These are phyloP conservation scores for Castanea crenata DNA, from an alignment of 306 rosid genomes.

Conservation along the genomic window DNA sequence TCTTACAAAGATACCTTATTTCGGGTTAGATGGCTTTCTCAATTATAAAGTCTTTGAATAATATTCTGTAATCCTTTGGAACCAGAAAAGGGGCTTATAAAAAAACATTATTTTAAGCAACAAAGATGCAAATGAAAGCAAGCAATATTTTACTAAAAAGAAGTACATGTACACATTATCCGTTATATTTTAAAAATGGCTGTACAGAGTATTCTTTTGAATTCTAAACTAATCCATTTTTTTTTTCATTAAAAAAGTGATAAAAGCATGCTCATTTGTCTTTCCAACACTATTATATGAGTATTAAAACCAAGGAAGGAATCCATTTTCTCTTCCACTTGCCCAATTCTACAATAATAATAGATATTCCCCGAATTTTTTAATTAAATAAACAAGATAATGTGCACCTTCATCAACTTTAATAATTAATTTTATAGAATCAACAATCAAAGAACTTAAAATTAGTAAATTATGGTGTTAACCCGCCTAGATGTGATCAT, in stretches of 20 bases:
- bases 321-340: conserved; percentile 40
- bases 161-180: conserved; percentile 32
- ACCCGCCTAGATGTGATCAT: conserved; percentile 51
- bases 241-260: neutral
- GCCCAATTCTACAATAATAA: conserved; percentile 20
- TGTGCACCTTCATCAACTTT: conserved; percentile 37
- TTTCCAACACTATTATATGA: conserved; percentile 29
- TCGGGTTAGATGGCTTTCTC: conserved; percentile 29
- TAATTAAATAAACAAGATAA: conserved; percentile 24
- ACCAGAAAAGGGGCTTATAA: conserved; percentile 25
- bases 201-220: conserved; percentile 10
- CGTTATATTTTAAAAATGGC: neutral
- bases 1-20: conserved; percentile 33
- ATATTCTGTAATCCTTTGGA: conserved; percentile 22
- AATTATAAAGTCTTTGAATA: conserved; percentile 22
- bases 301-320: conserved; percentile 35
- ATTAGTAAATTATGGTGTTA: conserved; percentile 22
- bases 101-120: conserved; percentile 33
- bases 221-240: conserved; percentile 15
- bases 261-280: conserved; percentile 29
- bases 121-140: conserved; percentile 33
- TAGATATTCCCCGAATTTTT: conserved; percentile 28
- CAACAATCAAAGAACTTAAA: no score
- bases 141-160: conserved; percentile 20
- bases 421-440: neutral